Percentiles rank a stretch among this genome's conserved stretches.
These are phyloP conservation scores for Candida easanensis DNA, from an alignment of 805 yeast genomes.

Conservation along the genomic window DNA sequence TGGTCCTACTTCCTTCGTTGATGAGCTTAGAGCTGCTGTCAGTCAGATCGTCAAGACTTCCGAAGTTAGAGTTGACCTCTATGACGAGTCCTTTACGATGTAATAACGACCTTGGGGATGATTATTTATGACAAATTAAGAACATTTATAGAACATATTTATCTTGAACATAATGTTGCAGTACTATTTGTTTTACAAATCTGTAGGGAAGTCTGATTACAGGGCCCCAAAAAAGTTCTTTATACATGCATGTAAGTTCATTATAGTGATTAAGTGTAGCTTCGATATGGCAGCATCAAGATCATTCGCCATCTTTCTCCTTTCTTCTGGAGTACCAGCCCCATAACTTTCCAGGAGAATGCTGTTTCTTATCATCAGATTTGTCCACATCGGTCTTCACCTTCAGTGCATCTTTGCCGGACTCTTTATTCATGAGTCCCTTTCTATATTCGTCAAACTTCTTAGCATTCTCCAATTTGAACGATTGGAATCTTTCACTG, in stretches of 20 bases:
- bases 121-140: slow-evolving; percentile 1
- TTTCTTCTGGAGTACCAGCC: slow-evolving; percentile 18
- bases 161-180: too few species aligned
- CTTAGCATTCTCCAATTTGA: slow-evolving; percentile 29
- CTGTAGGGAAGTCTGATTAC: too few species aligned
- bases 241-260: not conserved
- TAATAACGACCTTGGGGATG: slow-evolving; percentile 2
- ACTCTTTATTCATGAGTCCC: slow-evolving; percentile 10
- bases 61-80: slow-evolving; percentile 29
- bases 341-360: slow-evolving; percentile 20
- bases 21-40: slow-evolving; percentile 49
- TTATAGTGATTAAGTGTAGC: not conserved
- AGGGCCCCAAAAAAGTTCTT: too few species aligned
- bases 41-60: slow-evolving; percentile 34
- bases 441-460: slow-evolving; percentile 24
- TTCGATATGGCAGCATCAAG: not conserved
- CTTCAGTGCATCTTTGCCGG: not conserved
- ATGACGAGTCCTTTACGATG: slow-evolving; percentile 31
- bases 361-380: slow-evolving; percentile 3
- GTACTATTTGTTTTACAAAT: too few species aligned
- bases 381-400: slow-evolving; percentile 8
- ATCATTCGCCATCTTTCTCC: slow-evolving; percentile 6
- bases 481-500: slow-evolving; percentile 30
- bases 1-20: slow-evolving; percentile 61
- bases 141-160: not conserved